Evolutionary conservation across 306 rosid species (phyloP), one percentile per base, ranked within the genome.

Genomic region (Quercus glauca): DNA sequence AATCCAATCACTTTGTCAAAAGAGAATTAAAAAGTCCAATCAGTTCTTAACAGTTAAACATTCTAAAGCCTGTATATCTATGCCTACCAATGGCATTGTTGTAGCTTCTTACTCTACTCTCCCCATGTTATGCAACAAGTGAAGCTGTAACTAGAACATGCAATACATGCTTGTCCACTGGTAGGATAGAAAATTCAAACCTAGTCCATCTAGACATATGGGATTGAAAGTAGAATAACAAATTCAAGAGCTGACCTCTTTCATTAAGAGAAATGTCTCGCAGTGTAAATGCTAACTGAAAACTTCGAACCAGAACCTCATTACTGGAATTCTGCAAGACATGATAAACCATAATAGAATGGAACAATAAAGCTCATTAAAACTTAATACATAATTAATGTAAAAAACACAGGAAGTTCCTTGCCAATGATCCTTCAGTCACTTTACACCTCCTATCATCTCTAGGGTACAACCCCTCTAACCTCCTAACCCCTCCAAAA

Each of bases 271-370:
- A 93, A 55, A 88, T 76, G 81, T 81, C 85, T 82, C 87, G 86
- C 91, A 96, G 83, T 76, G 98, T 90, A 89, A 96, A 89, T 61
- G 98, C 93, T 45, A 96, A 84, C 86, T 96, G 99, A 84, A 89
- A 96, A 85, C 96, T 89, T 76, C 84, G 94, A 83, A 87, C 86
- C 58, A 93, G 92, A 78, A 87, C 86, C 92, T 93, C 92, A 55
- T 87, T 88, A 84, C 87, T 88, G 83, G 93, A 91, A 82, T 90
- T 89, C 99, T 96, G 93, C 84, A 86, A 28, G 69, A 73, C 28
- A 80, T 51, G 68, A 79, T 43, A 80, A 49, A 76, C 33, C 49
- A 73, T 51, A 41, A 69, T 17, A 70, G 29, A 52, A 75, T 20
- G 64, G 45, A 80, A 64, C 20, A 70, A 55, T 51, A 29, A 55